A percentile compares a stretch with the other conserved stretches of the same genome.
These are phyloP conservation scores for Colletotrichum orchidophilum DNA, from an alignment of 2,329 filamentous ascomycete genomes.

Conservation along the genomic window DNA sequence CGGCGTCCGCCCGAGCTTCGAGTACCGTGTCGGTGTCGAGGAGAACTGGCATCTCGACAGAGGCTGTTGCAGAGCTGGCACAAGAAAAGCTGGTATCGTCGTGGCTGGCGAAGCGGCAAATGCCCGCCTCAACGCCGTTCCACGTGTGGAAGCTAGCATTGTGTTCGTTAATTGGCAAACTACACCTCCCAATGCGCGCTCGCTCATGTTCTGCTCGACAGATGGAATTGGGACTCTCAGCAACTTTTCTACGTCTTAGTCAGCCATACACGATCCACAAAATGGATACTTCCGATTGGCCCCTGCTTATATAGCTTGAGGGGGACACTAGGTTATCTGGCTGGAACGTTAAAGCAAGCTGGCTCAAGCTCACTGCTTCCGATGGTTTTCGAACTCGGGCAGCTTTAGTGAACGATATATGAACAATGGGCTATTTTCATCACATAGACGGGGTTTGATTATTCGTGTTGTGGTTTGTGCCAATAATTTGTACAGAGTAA, in stretches of 20 bases:
- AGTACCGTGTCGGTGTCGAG: slow-evolving; percentile 70
- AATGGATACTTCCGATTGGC: slow-evolving; percentile 13
- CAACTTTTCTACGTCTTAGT: slow-evolving; percentile 46
- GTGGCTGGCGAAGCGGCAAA: slow-evolving; percentile 57
- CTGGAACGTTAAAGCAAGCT: neutral
- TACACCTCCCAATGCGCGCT: slow-evolving; percentile 18
- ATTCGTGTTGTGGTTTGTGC: neutral
- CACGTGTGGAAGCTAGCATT: slow-evolving; percentile 74
- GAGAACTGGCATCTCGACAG: slow-evolving; percentile 71
- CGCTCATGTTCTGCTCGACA: neutral
- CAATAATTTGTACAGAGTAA: slow-evolving; percentile 30
- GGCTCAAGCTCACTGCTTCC: neutral
- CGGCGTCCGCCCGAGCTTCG: slow-evolving; percentile 86
- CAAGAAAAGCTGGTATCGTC: slow-evolving; percentile 76
- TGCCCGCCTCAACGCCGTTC: slow-evolving; percentile 67
- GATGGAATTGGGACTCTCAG: slow-evolving; percentile 14
- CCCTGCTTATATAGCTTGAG: neutral
- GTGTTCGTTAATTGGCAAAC: slow-evolving; percentile 46
- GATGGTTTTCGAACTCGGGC: too few species aligned
- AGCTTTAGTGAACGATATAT: too few species aligned
- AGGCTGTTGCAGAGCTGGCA: slow-evolving; percentile 72
- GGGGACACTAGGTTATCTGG: neutral
- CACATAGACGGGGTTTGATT: neutral
- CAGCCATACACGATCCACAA: slow-evolving; percentile 34
- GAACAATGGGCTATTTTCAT: neutral